These are phyloP conservation scores for Marchantia polymorpha DNA, from an alignment of 225 moss, liverwort and hornwort species.

Conservation along the genomic window DNA sequence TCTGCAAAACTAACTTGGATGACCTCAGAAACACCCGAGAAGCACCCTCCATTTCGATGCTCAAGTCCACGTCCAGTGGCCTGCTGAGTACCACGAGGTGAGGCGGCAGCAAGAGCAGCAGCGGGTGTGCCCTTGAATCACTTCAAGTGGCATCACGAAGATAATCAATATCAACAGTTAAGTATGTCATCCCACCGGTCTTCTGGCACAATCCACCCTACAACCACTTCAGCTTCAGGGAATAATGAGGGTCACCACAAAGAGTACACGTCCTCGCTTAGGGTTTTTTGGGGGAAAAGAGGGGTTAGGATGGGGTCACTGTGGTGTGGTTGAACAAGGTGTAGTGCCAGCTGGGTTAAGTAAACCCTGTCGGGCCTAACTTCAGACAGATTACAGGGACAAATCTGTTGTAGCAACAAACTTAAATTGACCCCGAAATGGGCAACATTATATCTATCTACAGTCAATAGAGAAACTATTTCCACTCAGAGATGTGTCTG, in stretches of 20 bases:
- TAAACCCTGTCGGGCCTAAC: conserved; percentile 1
- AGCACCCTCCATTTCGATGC: conserved; percentile 1
- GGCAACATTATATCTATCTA: conserved; percentile 19
- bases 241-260: neutral
- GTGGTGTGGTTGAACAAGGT: neutral
- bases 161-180: conserved; percentile 4
- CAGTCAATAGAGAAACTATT: conserved; percentile 30
- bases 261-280: neutral
- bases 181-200: neutral
- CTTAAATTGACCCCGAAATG: neutral
- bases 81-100: neutral
- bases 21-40: conserved; percentile 4
- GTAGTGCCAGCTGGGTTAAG: neutral
- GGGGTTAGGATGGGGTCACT: too few relatives aligned
- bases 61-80: neutral
- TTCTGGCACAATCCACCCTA: neutral
- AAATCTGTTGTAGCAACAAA: conserved; percentile 6
- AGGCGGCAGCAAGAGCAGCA: neutral
- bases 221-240: conserved; percentile 8
- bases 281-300: neutral
- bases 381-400: conserved; percentile 6
- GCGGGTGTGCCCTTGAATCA: conserved; percentile 6
- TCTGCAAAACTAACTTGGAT: conserved; percentile 1
- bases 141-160: conserved; percentile 1
- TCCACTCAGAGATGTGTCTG: conserved; percentile 58